These are phyloP conservation scores for Mortierella alpina DNA, from an alignment of 192 early-diverging fungal genomes.

Conservation along the genomic window DNA sequence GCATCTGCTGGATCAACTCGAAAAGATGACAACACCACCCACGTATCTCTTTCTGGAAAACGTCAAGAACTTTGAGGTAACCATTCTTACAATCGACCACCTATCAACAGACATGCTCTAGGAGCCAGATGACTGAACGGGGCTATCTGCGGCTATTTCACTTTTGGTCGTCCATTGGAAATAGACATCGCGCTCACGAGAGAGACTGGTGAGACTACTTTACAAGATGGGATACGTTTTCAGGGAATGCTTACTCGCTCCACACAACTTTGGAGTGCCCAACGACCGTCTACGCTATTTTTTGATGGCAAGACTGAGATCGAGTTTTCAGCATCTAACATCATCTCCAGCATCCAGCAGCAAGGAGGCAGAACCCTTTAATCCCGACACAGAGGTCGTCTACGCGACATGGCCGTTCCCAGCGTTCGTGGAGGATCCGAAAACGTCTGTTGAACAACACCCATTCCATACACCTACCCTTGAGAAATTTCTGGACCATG, in stretches of 20 bases:
- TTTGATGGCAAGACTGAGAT: conserved; percentile 63
- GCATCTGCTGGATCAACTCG: conserved; percentile 72
- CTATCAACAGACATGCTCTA: too few species aligned
- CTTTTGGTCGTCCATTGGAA: background rate
- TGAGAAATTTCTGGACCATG: conserved; percentile 34
- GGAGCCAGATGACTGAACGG: too few species aligned
- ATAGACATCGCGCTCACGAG: conserved; percentile 70
- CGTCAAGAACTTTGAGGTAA: conserved; percentile 82
- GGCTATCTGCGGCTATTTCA: background rate
- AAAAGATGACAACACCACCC: conserved; percentile 62
- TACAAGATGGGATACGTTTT: conserved; percentile 67
- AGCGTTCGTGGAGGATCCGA: conserved; percentile 41
- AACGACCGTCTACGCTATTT: conserved; percentile 84
- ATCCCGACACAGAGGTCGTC: conserved; percentile 42
- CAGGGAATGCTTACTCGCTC: conserved; percentile 77
- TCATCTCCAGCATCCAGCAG: background rate
- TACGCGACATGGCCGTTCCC: conserved; percentile 60
- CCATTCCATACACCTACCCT: conserved; percentile 26
- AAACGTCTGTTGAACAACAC: conserved; percentile 10
- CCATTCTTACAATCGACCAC: background rate
- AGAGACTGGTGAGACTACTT: conserved; percentile 65
- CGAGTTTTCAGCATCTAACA: conserved; percentile 10
- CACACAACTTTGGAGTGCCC: conserved; percentile 79
- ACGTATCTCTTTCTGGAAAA: conserved; percentile 80
- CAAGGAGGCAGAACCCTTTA: background rate